Evolutionary conservation across 352 stramenopile genomes (phyloP).

Genomic region (Globisporangium cylindrosporum): DNA sequence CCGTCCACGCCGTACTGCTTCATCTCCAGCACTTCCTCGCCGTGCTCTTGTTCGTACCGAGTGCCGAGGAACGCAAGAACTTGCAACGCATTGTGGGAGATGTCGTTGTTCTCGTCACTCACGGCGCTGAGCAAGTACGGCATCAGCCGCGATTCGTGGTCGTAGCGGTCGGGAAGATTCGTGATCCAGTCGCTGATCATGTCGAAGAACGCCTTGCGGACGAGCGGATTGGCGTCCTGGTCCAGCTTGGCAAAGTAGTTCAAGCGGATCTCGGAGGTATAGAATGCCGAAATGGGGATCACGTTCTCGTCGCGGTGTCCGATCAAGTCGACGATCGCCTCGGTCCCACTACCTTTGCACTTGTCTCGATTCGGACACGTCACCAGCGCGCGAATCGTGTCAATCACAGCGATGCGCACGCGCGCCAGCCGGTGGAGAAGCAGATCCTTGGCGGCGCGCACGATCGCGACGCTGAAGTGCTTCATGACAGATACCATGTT

Average conservation of each 20-base stretch:
- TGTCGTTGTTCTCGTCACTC: slow-evolving; percentile 57
- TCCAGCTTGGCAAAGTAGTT: slow-evolving; percentile 94
- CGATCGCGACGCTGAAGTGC: slow-evolving; percentile 90
- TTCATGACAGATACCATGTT: slow-evolving; percentile 91
- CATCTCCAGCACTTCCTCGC: slow-evolving; percentile 89
- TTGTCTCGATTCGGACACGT: slow-evolving; percentile 88
- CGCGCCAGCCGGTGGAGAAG: slow-evolving; percentile 89
- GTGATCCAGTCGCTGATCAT: slow-evolving; percentile 90
- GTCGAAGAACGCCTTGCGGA: slow-evolving; percentile 82
- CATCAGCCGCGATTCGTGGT: slow-evolving; percentile 92
- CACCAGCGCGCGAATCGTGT: slow-evolving; percentile 81
- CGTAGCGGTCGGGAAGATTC: slow-evolving; percentile 91
- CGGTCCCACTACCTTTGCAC: slow-evolving; percentile 91
- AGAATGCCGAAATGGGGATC: slow-evolving; percentile 93
- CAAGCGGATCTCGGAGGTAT: slow-evolving; percentile 84
- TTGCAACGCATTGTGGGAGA: slow-evolving; percentile 54
- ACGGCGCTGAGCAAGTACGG: slow-evolving; percentile 93
- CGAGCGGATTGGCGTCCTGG: slow-evolving; percentile 77
- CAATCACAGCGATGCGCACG: slow-evolving; percentile 85
- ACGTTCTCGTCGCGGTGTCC: slow-evolving; percentile 96
- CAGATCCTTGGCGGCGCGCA: slow-evolving; percentile 74
- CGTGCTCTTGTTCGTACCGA: slow-evolving; percentile 65
- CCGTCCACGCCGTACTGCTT: slow-evolving; percentile 95
- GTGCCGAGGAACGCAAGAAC: slow-evolving; percentile 68
- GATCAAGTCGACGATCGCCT: slow-evolving; percentile 93